phyloP scores from a whole-genome alignment of 2,329 filamentous ascomycete species.

The Scytalidium sp. region DNA sequence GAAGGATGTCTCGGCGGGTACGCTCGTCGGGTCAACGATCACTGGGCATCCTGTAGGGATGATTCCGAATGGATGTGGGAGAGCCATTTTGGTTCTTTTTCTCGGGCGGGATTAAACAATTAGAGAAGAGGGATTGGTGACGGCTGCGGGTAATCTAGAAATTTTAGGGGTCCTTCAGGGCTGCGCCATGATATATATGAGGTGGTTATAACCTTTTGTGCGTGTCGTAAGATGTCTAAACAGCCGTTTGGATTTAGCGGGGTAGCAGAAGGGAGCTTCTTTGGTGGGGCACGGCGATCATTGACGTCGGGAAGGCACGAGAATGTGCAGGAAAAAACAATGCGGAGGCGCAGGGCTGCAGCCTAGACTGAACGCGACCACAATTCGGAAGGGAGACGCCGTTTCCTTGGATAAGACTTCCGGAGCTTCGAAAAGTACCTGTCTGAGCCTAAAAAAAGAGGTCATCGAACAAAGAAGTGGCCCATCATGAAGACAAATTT shows the following conservation, averaged over 20 bases:
- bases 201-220: not conserved
- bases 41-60: conserved; percentile 59
- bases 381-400: too few species aligned
- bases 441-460: not conserved
- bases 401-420: too few species aligned
- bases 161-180: too few species aligned
- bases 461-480: not conserved
- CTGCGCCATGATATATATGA: too few species aligned
- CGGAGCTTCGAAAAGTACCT: too few species aligned
- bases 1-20: conserved; percentile 52
- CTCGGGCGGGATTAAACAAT: not conserved
- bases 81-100: not conserved
- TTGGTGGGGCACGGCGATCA: not conserved
- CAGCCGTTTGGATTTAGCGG: too few species aligned
- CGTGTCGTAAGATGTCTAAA: not conserved
- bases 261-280: not conserved
- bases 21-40: conserved; percentile 50
- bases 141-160: too few species aligned
- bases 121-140: not conserved
- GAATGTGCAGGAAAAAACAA: conserved; percentile 2
- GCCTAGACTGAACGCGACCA: too few species aligned
- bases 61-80: conserved; percentile 49
- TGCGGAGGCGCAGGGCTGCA: too few species aligned
- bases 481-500: conserved; percentile 35
- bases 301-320: conserved; percentile 2